phyloP scores from a whole-genome alignment of 768 basidiomycete species.

The Suillus plorans region DNA sequence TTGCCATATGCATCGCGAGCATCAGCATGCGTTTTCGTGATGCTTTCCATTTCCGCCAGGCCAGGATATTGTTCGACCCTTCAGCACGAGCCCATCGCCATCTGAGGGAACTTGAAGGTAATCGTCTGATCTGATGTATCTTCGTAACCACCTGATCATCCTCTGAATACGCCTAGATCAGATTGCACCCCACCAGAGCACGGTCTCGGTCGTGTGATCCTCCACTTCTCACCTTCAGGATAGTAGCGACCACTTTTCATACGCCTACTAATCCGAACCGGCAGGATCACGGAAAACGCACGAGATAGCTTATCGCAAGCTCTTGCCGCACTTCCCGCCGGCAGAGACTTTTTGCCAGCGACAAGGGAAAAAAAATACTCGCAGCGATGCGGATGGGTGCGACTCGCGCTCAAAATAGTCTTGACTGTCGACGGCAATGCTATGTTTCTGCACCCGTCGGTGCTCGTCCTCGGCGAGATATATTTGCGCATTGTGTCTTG shows the following conservation, averaged over 20 bases:
- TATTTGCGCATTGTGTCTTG: neutral
- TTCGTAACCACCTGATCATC: neutral
- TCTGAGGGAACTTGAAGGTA: neutral
- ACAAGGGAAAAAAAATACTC: neutral
- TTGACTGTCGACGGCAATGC: neutral
- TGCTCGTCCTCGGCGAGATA: neutral
- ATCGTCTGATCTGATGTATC: neutral
- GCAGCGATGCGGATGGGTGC: neutral
- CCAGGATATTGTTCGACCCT: neutral
- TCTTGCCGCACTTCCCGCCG: neutral
- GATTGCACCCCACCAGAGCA: neutral
- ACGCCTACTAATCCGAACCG: neutral
- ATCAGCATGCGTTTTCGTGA: slow-evolving; percentile 5
- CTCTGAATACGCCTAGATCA: neutral
- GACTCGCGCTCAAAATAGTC: neutral
- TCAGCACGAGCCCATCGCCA: neutral
- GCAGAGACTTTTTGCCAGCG: neutral
- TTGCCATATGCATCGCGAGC: slow-evolving; percentile 2
- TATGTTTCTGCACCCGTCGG: neutral
- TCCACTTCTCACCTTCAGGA: neutral
- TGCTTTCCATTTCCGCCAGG: slow-evolving; percentile 4
- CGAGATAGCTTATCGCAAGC: neutral
- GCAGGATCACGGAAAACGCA: neutral
- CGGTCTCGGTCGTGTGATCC: neutral
- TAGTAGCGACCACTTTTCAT: neutral